Conservation (phyloP, 805 yeast genomes). For the Lachancea kluyveri region DNA sequence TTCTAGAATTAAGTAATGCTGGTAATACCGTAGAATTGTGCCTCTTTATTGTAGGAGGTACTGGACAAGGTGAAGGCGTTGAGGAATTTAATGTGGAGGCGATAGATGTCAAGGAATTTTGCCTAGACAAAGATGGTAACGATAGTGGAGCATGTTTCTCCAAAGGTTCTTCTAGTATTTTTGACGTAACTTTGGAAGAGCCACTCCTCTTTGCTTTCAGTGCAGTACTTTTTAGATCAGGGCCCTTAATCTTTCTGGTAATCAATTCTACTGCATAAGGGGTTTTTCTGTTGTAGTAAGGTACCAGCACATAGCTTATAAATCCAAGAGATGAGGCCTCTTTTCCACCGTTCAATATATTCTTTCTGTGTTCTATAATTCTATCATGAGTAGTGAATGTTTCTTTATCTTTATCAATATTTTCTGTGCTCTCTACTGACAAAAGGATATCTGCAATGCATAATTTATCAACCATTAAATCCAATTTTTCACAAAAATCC, state of each 20-base stretch:
- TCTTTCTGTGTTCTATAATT: conserved; percentile 20
- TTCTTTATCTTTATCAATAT: conserved; percentile 1
- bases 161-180: neutral
- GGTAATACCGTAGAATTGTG: conserved; percentile 3
- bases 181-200: neutral
- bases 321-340: conserved; percentile 42
- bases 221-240: conserved; percentile 30
- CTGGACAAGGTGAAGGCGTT: neutral
- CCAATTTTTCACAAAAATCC: conserved; percentile 32
- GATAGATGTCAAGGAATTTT: too few relatives aligned
- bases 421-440: conserved; percentile 27
- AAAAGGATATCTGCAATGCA: conserved; percentile 47
- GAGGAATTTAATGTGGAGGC: too few relatives aligned
- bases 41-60: conserved; percentile 10
- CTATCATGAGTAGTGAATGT: conserved; percentile 1
- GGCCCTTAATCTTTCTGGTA: conserved; percentile 43
- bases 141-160: conserved; percentile 1
- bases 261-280: conserved; percentile 43
- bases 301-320: conserved; percentile 45
- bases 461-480: conserved; percentile 45
- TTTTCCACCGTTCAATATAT: conserved; percentile 21
- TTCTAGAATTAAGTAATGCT: conserved; percentile 11
- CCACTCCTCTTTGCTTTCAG: neutral
- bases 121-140: too few relatives aligned
- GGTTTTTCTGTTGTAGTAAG: conserved; percentile 43